A percentile compares a stretch with the other conserved stretches of the same genome.
phyloP scores from a whole-genome alignment of 768 basidiomycete species.

The Suillus sp. region DNA sequence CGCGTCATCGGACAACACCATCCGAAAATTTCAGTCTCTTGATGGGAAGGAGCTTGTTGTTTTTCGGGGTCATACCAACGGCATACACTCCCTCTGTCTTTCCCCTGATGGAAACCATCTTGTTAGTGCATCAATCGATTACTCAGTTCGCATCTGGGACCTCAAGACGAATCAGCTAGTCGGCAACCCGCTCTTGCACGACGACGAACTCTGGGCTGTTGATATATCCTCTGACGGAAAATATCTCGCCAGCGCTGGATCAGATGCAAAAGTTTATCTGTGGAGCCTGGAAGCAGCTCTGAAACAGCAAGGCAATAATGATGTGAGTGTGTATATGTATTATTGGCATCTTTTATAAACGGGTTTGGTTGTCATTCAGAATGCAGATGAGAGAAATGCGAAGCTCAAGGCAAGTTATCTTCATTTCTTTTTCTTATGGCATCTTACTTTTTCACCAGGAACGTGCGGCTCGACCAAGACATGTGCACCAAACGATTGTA shows the following conservation, averaged over 20 bases:
- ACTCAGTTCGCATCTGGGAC: conserved; percentile 1
- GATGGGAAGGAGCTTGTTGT: background rate
- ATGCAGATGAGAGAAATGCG: too few species aligned
- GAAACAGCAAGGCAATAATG: background rate
- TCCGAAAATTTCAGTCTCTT: background rate
- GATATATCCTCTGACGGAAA: conserved; percentile 81
- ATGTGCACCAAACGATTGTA: background rate
- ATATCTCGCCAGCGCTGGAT: conserved; percentile 78
- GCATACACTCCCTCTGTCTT: background rate
- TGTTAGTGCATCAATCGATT: background rate
- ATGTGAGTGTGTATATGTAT: background rate
- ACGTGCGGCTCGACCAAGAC: background rate
- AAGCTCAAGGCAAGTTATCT: background rate
- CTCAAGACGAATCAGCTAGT: background rate
- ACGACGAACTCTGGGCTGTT: conserved; percentile 74
- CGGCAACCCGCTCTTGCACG: conserved; percentile 62
- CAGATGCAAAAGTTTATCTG: conserved; percentile 71
- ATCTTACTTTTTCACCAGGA: background rate
- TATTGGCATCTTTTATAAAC: background rate
- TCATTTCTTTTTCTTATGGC: too few species aligned
- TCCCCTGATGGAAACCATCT: background rate
- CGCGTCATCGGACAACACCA: background rate
- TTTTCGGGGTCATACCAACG: background rate
- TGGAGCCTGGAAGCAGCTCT: conserved; percentile 64
- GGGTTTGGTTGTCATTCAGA: background rate